Conservation (phyloP, 352 stramenopile genomes). For the Globisporangium cederbergense region DNA sequence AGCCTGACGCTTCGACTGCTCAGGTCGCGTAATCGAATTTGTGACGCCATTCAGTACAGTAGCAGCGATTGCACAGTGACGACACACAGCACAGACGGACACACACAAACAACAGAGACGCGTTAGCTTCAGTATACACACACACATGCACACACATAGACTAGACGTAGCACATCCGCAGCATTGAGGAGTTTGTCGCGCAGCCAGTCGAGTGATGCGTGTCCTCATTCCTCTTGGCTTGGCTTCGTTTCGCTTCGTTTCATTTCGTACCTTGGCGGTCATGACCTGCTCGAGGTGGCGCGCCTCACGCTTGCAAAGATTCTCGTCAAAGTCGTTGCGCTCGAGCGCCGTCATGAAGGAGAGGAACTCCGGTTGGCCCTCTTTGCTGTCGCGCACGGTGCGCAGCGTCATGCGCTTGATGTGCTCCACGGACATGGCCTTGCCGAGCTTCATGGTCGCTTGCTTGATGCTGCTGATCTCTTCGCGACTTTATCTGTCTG, state of each 20-base stretch:
- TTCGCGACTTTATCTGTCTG: not conserved
- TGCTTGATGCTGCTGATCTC: not conserved
- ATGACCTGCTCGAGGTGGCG: conserved; percentile 77
- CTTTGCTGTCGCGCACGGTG: conserved; percentile 73
- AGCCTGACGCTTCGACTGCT: conserved; percentile 48
- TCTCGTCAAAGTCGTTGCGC: conserved; percentile 83
- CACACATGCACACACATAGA: not conserved
- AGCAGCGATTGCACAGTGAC: not conserved
- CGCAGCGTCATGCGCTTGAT: conserved; percentile 91
- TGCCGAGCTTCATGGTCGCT: conserved; percentile 71
- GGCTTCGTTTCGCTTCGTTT: not conserved
- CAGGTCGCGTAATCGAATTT: not conserved
- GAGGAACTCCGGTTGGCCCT: conserved; percentile 76
- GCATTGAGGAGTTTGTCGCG: not conserved
- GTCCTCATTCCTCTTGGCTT: not conserved
- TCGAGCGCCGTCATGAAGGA: conserved; percentile 82
- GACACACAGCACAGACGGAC: conserved; percentile 9
- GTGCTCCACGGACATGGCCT: conserved; percentile 80
- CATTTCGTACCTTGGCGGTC: conserved; percentile 47
- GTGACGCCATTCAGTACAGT: conserved; percentile 1
- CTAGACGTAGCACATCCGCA: not conserved
- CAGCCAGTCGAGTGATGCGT: not conserved
- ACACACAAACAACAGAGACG: conserved; percentile 6
- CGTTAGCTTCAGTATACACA: not conserved
- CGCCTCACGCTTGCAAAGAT: conserved; percentile 76